Evolutionary conservation across 768 basidiomycete species (phyloP), one percentile per base, ranked within the genome.

Genomic region (Lactarius quietus): DNA sequence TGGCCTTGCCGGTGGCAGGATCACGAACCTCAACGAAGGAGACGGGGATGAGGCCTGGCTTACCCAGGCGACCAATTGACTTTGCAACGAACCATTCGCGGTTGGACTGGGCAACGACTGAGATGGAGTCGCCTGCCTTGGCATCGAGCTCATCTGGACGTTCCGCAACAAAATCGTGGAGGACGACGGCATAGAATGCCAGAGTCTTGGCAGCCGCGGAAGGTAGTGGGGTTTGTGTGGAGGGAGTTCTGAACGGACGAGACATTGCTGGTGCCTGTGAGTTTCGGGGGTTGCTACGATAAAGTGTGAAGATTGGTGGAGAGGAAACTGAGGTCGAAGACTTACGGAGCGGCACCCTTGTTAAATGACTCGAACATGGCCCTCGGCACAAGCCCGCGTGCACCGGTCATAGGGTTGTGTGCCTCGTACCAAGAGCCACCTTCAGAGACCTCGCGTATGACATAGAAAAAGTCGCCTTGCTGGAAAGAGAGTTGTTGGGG

Each of bases 1-100:
- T 81, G 31, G 94, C 81, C 65, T 85, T 82, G 45, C 90, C 92
- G 29, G 97, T 94, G 12, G 85, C 79, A 23, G 95, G 95, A 76
- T 99, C 95, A 64, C 94, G 91, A 56, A 98, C 90, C 76, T 98
- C 90, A 70, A 99, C 96, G 74, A 98, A 98, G 1, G 96, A 87
- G 59, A 94, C 95, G 7, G 97, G 97, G 64, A 99, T 98, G 63
- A 99, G 83, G 58, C 97, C 97, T 0, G 97, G 97, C 61, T 95
- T 89, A 35, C 97, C 96, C 23, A 99, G 84, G 62, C 86, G 84
- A 45, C 95, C 94, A 72, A 99, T 99, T 15, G 96, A 94, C 77
- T 99, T 99, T 31, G 97, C 97, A 56, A 99, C 97, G 76, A 98
- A 98, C 97, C 97, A 99, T 76, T 99, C 97, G 69, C 94, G 93